Base-by-base conservation (phyloP, 2,329 filamentous ascomycete species). In the Paraphaeosphaeria sporulosa region DNA sequence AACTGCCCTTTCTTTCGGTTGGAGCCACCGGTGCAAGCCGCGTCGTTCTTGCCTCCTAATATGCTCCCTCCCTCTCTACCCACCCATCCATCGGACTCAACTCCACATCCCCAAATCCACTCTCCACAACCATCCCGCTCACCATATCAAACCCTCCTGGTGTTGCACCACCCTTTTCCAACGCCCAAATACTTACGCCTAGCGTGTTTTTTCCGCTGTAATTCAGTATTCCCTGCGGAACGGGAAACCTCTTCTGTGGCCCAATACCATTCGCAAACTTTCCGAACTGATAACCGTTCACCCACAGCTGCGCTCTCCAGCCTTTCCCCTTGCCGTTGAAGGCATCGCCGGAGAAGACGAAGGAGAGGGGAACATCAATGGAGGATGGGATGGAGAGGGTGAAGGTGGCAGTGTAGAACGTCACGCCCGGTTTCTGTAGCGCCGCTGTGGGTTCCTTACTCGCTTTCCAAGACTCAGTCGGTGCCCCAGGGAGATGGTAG, bases 261-360 rank as follows among this genome's bases (percentile, higher is more conserved):
- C 91, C 90, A 42, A 93, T 81, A 58, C 91, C 89, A 71, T 88
- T 88, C 27, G 84, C 76, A 64, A 86, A 88, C 71, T 88, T 87
- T 6, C 85, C 86, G 65, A 88, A 92, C 69, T 92, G 90, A 73
- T 87, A 93, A 1, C 90, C 90, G 67, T 93, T 92, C 40, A 93
- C 88, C 70, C 85, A 93, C 2, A 92, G 76, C 65, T 89, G 84
- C 0, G 82, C 85, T 17, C 89, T 82, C 64, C 88, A 90, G 13
- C 57, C 62, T 36, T 59, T 65, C 9, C 55, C 67, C 57, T 59
- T 66, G 19, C 61, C 71, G 8, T 64, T 68, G 61, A 71, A 72
- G 2, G 63, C 71, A 59, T 83, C 84, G 21, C 78, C 78, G 19
- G 66, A 60, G 71, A 90, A 88, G 7, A 79, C 77, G 64, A 90